Base-by-base conservation (phyloP, 441 rosid species). In the Manihot esculenta region DNA sequence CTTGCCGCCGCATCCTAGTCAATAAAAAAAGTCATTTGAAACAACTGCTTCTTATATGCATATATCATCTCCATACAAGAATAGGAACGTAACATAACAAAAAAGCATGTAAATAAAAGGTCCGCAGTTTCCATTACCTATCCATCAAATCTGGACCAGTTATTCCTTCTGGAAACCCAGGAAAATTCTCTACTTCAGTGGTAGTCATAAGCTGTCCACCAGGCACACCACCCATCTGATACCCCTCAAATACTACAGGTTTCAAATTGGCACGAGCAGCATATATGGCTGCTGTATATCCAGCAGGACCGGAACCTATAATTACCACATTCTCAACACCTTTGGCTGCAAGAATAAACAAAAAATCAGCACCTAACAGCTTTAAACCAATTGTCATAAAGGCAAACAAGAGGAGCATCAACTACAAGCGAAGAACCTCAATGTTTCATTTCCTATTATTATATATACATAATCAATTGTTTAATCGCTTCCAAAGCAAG, bases 71-170 rank as follows among this genome's bases (percentile, higher is more conserved):
- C 51, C 12, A 8, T 20, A 45, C 13, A 55, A 65, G 51, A 62
- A 72, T 23, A 30, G 45, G 1, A 47, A 33, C 14, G 21, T 18
- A 38, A 13, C 47, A 41, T 4, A 20, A 15, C 63, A n/a, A 30
- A 63, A 17, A 21, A 13, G 60, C 7, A 50, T 59, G 12, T 2
- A 1, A 38, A 17, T 33, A 62, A 62, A 17, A 58, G 7, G 27
- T 62, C 21, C 10, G 9, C 18, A 13, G 9, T 38, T 61, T 12
- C 33, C 1, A 35, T 57, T 82, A 92, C 99, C 85, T 94, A 69
- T 94, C 98, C 99, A 94, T 94, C 79, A 92, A 89, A 92, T 92
- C 97, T 4, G 99, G 99, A 82, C 99, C 99, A 41, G 96, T 92
- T 55, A 94, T 84, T 59, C 99, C 98, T 24, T 92, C 99, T 1